Conservation (phyloP, 2,329 filamentous ascomycete species). For the Myrmaecium sp. region DNA sequence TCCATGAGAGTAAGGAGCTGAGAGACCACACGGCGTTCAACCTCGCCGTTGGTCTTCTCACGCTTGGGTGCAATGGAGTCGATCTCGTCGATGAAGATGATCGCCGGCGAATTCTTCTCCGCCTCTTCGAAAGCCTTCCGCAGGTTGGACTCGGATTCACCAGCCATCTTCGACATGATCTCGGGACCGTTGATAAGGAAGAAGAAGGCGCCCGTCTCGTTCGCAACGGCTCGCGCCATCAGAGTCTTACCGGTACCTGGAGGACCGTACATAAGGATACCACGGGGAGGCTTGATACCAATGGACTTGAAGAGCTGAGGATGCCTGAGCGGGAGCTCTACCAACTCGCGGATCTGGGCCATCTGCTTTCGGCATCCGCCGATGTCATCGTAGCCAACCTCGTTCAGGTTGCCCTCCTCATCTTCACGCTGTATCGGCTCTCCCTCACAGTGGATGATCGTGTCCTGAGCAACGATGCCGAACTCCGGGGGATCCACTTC, state of each 20-base stretch:
- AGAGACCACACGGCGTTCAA: constrained; percentile 95
- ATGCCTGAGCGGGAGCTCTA: constrained; percentile 89
- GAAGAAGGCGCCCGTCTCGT: constrained; percentile 98
- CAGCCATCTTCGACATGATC: constrained; percentile 99
- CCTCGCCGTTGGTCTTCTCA: constrained; percentile 98
- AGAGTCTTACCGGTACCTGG: constrained; percentile 98
- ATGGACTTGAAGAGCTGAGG: constrained; percentile 99
- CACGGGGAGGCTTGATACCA: constrained; percentile 96
- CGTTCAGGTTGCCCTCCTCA: constrained; percentile 97
- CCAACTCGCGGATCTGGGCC: constrained; percentile 97
- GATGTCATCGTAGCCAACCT: constrained; percentile 98
- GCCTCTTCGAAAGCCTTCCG: constrained; percentile 99
- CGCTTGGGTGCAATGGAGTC: constrained; percentile 98
- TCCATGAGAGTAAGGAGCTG: constrained; percentile 97
- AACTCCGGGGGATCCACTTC: constrained; percentile 98
- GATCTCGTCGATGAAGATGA: constrained; percentile 99
- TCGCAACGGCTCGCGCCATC: constrained; percentile 96
- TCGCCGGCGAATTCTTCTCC: constrained; percentile 97
- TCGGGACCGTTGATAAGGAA: constrained; percentile 98
- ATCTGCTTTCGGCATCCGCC: constrained; percentile 99
- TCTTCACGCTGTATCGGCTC: constrained; percentile 95
- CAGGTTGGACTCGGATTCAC: constrained; percentile 95
- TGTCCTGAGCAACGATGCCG: constrained; percentile 96
- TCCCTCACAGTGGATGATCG: constrained; percentile 96
- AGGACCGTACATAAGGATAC: constrained; percentile 85